Base-by-base conservation (phyloP, 495 filamentous ascomycete species). In the Pyrenula massariospora region DNA sequence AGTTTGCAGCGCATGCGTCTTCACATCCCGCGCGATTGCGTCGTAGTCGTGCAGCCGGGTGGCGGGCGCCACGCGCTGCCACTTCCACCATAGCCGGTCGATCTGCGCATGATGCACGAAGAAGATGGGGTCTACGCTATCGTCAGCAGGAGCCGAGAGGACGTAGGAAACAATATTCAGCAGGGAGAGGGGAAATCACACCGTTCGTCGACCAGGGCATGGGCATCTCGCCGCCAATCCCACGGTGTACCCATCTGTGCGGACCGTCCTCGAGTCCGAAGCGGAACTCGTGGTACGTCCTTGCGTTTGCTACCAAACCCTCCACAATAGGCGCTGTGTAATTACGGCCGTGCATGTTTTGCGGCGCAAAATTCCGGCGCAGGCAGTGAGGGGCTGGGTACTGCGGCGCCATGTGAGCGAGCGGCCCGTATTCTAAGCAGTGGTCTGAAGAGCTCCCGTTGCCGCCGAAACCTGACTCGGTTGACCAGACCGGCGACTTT, bases 201-300 rank as follows among this genome's bases (percentile, higher is more conserved):
- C 52, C 52, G 15, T 54, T 54, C 23, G 22, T 21, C 8, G 52
- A 54, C n/a, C n/a, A 22, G 5, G 25, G 22, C 5, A 24, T 15
- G 24, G 52, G 12, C 52, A 54, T 54, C 22, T 54, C 52, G 11
- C 52, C 52, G 8, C 52, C 52, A 54, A 54, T 24, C 25, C 52
- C 52, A 10, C n/a, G 2, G 25, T 54, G 52, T 24, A 54, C 8
- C 5, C 8, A 24, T 24, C 22, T 23, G 25, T 54, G 52, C 8
- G 52, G 52, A 2, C 52, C 52, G 2, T 15, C 12, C 25, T 54
- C 52, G 25, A 54, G 52, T 24, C 22, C 15, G 2, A 22, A 2
- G 8, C 52, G 52, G 15, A 54, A 54, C 22, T 21, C 52, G n/a
- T 54, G n/a, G 22, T 54, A 54, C 2, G 52, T 54, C 15, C 8